Evolutionary conservation across 2,329 filamentous ascomycete genomes (phyloP).

Genomic region (Botrytis galanthina): DNA sequence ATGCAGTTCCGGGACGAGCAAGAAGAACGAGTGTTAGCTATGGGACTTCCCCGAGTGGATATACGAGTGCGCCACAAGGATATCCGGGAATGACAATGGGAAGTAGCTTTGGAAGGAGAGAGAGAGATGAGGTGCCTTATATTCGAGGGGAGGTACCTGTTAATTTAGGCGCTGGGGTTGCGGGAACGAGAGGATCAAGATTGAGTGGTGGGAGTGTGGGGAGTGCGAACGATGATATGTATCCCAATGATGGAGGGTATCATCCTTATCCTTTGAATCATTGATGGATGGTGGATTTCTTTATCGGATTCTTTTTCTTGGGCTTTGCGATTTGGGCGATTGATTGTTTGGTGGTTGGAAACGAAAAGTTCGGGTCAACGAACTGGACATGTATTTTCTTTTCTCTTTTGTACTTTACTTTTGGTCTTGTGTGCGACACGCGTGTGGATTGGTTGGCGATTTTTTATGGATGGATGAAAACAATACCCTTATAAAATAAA

Average conservation of each 20-base stretch:
- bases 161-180: not conserved
- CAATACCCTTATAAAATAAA: not conserved
- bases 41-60: not conserved
- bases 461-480: not conserved
- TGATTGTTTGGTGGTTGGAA: not conserved
- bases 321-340: not conserved
- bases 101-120: not conserved
- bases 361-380: not conserved
- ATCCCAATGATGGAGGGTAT: constrained; percentile 34
- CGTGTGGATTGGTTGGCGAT: not conserved
- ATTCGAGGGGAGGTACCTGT: constrained; percentile 12
- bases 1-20: not conserved
- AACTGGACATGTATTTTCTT: not conserved
- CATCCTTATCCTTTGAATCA: constrained; percentile 25
- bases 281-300: not conserved
- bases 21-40: constrained; percentile 19
- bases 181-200: not conserved
- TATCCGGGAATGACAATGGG: constrained; percentile 1
- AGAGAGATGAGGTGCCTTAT: constrained; percentile 10
- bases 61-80: constrained; percentile 9
- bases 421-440: not conserved
- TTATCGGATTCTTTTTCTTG: not conserved
- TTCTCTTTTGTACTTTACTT: not conserved
- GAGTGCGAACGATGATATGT: constrained; percentile 14
- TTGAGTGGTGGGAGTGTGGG: constrained; percentile 10